These are phyloP conservation scores for Vigna hirtella DNA, from an alignment of 306 rosid species.

Conservation along the genomic window DNA sequence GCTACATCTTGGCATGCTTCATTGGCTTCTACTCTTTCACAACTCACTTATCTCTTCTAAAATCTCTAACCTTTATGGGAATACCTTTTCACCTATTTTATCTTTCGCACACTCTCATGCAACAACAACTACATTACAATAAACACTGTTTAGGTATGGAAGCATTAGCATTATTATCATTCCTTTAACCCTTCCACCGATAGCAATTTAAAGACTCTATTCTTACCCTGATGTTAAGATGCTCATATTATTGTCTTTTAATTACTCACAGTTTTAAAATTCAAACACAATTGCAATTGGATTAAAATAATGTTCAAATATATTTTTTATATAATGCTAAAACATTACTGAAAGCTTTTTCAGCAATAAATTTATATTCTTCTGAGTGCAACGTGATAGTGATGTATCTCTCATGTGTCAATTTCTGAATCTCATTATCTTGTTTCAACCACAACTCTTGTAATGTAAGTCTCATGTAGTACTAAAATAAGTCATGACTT, in stretches of 20 bases:
- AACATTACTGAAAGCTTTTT: background rate
- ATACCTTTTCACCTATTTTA: background rate
- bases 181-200: no score
- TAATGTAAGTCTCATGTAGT: background rate
- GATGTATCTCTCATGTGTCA: background rate
- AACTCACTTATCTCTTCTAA: background rate
- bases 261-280: background rate
- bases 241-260: background rate
- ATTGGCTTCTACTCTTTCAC: background rate
- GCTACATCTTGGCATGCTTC: background rate
- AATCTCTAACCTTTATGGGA: background rate
- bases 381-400: background rate
- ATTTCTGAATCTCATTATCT: background rate
- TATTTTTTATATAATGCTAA: background rate
- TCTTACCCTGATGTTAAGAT: background rate
- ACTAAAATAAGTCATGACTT: background rate
- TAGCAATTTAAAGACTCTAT: no score
- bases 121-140: background rate
- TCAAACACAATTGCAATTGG: background rate
- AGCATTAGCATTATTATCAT: no score
- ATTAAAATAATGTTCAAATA: background rate
- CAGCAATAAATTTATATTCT: background rate
- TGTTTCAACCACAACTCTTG: background rate
- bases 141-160: background rate
- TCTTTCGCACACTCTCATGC: slow-evolving; percentile 2